phyloP scores from a whole-genome alignment of 306 rosid genomes.

The Prunus armeniaca region DNA sequence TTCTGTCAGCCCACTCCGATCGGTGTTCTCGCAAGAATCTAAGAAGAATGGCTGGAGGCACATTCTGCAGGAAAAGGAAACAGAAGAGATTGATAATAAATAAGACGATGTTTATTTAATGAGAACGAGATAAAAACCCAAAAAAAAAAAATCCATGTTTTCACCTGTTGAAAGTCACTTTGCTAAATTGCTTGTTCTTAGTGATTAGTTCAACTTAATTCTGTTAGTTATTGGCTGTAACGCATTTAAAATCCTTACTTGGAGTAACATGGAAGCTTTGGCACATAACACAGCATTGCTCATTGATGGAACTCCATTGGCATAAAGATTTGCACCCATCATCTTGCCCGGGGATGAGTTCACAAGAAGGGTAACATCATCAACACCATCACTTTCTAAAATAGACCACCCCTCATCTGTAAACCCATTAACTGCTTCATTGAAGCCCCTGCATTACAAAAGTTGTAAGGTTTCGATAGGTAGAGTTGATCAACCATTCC shows the following conservation, averaged over 20 bases:
- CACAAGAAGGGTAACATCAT: slow-evolving; percentile 90
- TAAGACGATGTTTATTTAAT: neutral
- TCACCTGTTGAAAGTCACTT: neutral
- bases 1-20: slow-evolving; percentile 99
- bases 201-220: neutral
- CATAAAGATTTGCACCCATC: slow-evolving; percentile 66
- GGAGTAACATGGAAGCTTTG: slow-evolving; percentile 94
- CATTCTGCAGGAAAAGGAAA: slow-evolving; percentile 54
- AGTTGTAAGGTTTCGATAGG: neutral
- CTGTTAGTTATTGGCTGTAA: neutral
- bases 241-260: slow-evolving; percentile 44
- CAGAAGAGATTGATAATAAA: slow-evolving; percentile 3
- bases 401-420: slow-evolving; percentile 94
- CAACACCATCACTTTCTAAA: slow-evolving; percentile 91
- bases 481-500: neutral
- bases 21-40: slow-evolving; percentile 93
- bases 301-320: slow-evolving; percentile 71
- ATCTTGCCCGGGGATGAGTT: slow-evolving; percentile 86
- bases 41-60: slow-evolving; percentile 91
- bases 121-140: neutral
- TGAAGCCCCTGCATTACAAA: slow-evolving; percentile 71
- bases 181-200: neutral
- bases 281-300: slow-evolving; percentile 82
- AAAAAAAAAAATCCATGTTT: neutral
- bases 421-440: slow-evolving; percentile 95